Evolutionary conservation across 2,329 filamentous ascomycete species (phyloP).

Genomic region (Alternaria gansuensis): DNA sequence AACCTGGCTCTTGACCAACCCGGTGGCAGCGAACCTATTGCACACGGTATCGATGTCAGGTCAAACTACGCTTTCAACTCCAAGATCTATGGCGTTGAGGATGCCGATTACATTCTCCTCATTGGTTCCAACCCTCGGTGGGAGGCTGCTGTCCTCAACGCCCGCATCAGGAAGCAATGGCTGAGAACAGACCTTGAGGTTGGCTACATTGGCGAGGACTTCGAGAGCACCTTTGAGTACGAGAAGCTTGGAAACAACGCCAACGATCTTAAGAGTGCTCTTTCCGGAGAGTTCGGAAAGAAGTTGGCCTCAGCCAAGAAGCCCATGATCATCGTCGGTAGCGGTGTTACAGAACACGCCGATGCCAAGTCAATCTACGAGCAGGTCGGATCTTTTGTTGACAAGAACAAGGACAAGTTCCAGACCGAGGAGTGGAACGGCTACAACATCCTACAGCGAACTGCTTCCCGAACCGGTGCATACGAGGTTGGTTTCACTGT

Average conservation of each 20-base stretch:
- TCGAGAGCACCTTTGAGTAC: constrained; percentile 94
- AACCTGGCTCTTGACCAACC: constrained; percentile 94
- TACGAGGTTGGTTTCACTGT: constrained; percentile 96
- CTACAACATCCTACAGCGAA: constrained; percentile 94
- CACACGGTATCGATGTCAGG: constrained; percentile 91
- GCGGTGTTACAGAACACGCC: constrained; percentile 86
- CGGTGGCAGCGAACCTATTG: constrained; percentile 80
- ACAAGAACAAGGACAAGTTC: constrained; percentile 92
- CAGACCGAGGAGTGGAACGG: constrained; percentile 92
- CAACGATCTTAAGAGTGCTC: constrained; percentile 81
- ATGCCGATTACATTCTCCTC: constrained; percentile 89
- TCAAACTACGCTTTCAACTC: constrained; percentile 98
- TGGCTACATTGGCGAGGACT: constrained; percentile 87
- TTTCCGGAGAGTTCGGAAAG: constrained; percentile 89
- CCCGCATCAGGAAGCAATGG: constrained; percentile 98
- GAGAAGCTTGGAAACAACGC: constrained; percentile 86
- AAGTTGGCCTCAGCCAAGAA: constrained; percentile 86
- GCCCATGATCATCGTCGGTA: constrained; percentile 97
- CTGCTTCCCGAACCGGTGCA: constrained; percentile 89
- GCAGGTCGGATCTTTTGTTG: constrained; percentile 86
- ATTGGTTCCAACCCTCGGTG: constrained; percentile 95
- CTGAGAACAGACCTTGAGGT: constrained; percentile 93
- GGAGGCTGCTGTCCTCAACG: constrained; percentile 94
- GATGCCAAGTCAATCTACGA: constrained; percentile 96
- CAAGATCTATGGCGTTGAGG: constrained; percentile 89